Evolutionary conservation across 2,329 filamentous ascomycete genomes (phyloP).

Genomic region (Trichoderma sp.): DNA sequence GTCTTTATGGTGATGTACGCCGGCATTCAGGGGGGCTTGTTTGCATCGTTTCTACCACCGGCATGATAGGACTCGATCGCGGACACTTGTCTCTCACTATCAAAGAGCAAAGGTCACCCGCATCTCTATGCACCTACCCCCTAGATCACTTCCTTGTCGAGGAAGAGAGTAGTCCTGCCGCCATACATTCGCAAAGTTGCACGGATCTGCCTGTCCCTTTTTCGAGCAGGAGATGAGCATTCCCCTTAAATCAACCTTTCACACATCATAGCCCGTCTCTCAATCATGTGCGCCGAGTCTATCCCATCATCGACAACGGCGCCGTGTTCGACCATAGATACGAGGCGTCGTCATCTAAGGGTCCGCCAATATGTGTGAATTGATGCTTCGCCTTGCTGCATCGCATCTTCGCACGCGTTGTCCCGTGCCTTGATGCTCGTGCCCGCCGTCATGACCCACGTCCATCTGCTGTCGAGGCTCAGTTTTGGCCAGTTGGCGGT

Average conservation of each 20-base stretch:
- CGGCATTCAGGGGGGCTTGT: conserved; percentile 78
- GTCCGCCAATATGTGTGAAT: neutral
- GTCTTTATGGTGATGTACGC: conserved; percentile 80
- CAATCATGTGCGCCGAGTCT: neutral
- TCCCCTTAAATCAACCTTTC: too few relatives aligned
- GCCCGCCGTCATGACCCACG: neutral
- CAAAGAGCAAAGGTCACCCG: too few relatives aligned
- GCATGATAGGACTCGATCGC: conserved; percentile 55
- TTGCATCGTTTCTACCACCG: conserved; percentile 87
- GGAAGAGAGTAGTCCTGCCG: too few relatives aligned
- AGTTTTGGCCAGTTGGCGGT: neutral
- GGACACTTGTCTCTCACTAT: neutral
- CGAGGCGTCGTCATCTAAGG: neutral
- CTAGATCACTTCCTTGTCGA: neutral
- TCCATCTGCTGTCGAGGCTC: neutral
- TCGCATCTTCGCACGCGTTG: neutral
- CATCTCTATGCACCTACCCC: neutral
- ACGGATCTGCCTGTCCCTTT: too few relatives aligned
- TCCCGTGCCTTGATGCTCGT: neutral
- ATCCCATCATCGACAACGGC: neutral
- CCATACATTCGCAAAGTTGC: too few relatives aligned
- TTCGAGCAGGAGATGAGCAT: too few relatives aligned
- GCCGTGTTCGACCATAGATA: neutral
- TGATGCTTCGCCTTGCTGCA: neutral
- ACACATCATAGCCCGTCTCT: neutral